phyloP scores from a whole-genome alignment of 805 yeast genomes.

The Hanseniaspora vineae region DNA sequence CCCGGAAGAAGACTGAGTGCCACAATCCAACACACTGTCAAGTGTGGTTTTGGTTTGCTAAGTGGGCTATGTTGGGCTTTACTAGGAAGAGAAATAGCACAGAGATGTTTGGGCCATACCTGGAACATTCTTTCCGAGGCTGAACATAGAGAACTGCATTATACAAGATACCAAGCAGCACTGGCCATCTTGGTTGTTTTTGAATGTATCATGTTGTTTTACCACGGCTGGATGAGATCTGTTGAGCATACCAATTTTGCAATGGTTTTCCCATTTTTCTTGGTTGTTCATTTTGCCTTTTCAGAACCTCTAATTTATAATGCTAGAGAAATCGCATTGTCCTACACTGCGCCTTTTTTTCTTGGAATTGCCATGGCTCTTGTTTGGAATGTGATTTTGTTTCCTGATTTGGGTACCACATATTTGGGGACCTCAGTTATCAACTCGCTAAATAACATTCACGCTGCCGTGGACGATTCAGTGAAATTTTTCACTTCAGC shows the following conservation, averaged over 20 bases:
- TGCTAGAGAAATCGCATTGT: constrained; percentile 23
- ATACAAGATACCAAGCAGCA: constrained; percentile 25
- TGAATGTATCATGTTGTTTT: constrained; percentile 33
- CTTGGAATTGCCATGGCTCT: constrained; percentile 33
- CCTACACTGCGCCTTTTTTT: constrained; percentile 32
- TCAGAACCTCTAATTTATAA: constrained; percentile 22
- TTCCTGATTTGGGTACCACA: constrained; percentile 41
- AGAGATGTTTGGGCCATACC: constrained; percentile 22
- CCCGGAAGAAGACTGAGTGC: constrained; percentile 39
- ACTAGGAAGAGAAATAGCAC: constrained; percentile 30
- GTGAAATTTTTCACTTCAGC: constrained; percentile 27
- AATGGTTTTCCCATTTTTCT: constrained; percentile 34
- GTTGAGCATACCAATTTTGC: constrained; percentile 34
- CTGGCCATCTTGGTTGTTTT: constrained; percentile 31
- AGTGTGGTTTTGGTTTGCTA: constrained; percentile 29
- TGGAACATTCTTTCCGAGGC: constrained; percentile 20
- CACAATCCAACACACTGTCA: constrained; percentile 30
- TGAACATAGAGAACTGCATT: constrained; percentile 20
- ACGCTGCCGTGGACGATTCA: constrained; percentile 26
- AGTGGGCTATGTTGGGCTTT: constrained; percentile 31
- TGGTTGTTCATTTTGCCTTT: constrained; percentile 38
- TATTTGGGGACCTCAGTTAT: constrained; percentile 33
- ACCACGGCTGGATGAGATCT: constrained; percentile 38
- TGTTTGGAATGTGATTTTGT: constrained; percentile 30
- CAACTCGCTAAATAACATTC: constrained; percentile 28